Evolutionary conservation across 1,139 yeast genomes (phyloP).

Genomic region (Magnusiomyces ingens): DNA sequence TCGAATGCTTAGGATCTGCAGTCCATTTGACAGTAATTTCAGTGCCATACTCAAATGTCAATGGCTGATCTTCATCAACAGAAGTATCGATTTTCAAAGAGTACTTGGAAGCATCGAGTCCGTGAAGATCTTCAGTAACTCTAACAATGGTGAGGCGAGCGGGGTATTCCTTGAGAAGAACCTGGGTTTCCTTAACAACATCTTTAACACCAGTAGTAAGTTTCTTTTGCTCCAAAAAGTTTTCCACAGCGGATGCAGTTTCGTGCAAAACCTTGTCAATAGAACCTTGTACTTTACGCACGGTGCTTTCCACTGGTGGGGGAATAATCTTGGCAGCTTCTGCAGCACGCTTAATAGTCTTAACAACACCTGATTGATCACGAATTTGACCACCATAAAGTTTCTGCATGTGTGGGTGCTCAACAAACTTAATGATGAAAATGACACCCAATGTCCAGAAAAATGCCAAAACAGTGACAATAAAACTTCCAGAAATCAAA

Average conservation of each 20-base stretch:
- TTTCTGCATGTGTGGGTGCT: slow-evolving; percentile 72
- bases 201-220: slow-evolving; percentile 17
- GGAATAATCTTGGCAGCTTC: slow-evolving; percentile 20
- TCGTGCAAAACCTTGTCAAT: slow-evolving; percentile 35
- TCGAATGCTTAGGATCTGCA: slow-evolving; percentile 42
- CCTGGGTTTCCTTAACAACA: slow-evolving; percentile 28
- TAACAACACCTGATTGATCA: slow-evolving; percentile 53
- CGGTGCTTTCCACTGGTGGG: slow-evolving; percentile 28
- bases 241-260: slow-evolving; percentile 32
- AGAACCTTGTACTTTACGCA: slow-evolving; percentile 30
- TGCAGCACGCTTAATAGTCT: slow-evolving; percentile 42
- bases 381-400: slow-evolving; percentile 58
- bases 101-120: slow-evolving; percentile 25
- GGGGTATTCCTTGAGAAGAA: slow-evolving; percentile 32
- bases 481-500: slow-evolving; percentile 52
- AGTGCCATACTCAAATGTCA: slow-evolving; percentile 33
- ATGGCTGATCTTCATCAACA: neutral
- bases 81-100: slow-evolving; percentile 19
- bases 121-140: slow-evolving; percentile 27
- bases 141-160: slow-evolving; percentile 33
- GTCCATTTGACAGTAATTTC: slow-evolving; percentile 54
- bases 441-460: slow-evolving; percentile 68
- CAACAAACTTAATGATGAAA: slow-evolving; percentile 64
- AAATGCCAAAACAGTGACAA: slow-evolving; percentile 50
- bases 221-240: slow-evolving; percentile 29